These are phyloP conservation scores for Aspergillus sp. DNA, from an alignment of 2,329 filamentous ascomycete species.

Conservation along the genomic window DNA sequence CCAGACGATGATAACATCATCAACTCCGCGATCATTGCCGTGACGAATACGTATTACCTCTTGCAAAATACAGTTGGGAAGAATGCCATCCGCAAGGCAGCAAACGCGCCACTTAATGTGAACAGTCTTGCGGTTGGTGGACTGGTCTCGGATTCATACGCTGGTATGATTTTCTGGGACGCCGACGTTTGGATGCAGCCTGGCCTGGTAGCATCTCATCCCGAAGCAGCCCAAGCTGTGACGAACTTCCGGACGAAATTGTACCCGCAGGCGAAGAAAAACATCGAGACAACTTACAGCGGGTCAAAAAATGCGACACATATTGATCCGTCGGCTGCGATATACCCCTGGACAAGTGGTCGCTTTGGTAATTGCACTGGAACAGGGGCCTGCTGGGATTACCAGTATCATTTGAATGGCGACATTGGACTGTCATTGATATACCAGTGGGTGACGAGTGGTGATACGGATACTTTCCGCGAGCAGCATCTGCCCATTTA, in stretches of 20 bases:
- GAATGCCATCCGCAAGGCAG: constrained; percentile 53
- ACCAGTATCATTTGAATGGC: constrained; percentile 70
- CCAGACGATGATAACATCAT: constrained; percentile 58
- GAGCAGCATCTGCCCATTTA: constrained; percentile 62
- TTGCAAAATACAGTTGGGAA: constrained; percentile 52
- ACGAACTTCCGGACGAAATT: constrained; percentile 63
- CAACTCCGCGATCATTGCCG: constrained; percentile 51
- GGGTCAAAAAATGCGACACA: constrained; percentile 61
- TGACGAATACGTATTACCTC: constrained; percentile 49
- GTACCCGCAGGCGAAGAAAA: constrained; percentile 60
- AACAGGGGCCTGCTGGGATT: constrained; percentile 66
- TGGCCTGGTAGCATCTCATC: constrained; percentile 63
- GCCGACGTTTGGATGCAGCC: constrained; percentile 69
- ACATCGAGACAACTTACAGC: constrained; percentile 55
- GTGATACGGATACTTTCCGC: constrained; percentile 58
- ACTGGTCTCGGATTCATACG: constrained; percentile 66
- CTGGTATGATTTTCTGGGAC: constrained; percentile 66
- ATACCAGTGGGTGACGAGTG: constrained; percentile 62
- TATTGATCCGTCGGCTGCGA: constrained; percentile 59
- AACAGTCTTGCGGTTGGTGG: constrained; percentile 70
- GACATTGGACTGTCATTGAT: constrained; percentile 65
- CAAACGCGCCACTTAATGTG: constrained; percentile 55
- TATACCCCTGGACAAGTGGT: constrained; percentile 68
- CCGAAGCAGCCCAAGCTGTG: constrained; percentile 62
- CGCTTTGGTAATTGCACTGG: constrained; percentile 68